Percentiles rank a stretch among this genome's conserved stretches.
Conservation (phyloP, 1,284 basidiomycete genomes). For the Somion occarium region DNA sequence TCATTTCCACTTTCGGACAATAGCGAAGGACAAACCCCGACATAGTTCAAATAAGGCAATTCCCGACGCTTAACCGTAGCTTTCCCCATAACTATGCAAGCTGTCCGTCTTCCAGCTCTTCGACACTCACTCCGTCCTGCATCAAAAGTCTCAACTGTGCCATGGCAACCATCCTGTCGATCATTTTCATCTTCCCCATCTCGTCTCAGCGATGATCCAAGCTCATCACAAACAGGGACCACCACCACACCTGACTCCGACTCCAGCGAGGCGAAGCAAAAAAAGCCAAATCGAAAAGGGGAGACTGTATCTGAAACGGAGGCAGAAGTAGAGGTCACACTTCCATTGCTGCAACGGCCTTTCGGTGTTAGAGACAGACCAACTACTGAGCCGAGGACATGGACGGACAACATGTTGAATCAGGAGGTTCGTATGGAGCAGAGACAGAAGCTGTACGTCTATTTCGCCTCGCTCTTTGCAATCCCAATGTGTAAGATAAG, state of each 20-base stretch:
- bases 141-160: neutral
- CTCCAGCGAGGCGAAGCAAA: conserved; percentile 14
- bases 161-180: neutral
- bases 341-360: conserved; percentile 65
- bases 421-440: conserved; percentile 69
- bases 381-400: conserved; percentile 49
- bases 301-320: neutral
- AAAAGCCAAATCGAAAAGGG: conserved; percentile 1
- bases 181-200: conserved; percentile 9
- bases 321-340: conserved; percentile 22
- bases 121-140: neutral
- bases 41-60: neutral
- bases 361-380: conserved; percentile 69
- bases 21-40: too few species aligned
- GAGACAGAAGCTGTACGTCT: conserved; percentile 69
- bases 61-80: neutral
- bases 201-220: conserved; percentile 5
- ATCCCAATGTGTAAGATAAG: neutral
- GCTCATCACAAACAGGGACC: conserved; percentile 1
- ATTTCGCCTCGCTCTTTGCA: conserved; percentile 6
- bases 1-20: too few species aligned
- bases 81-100: conserved; percentile 1
- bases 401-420: conserved; percentile 71
- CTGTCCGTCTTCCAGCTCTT: too few species aligned
- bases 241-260: neutral